Evolutionary conservation across 2,329 filamentous ascomycete genomes (phyloP).

Genomic region (Colletotrichum sublineola): DNA sequence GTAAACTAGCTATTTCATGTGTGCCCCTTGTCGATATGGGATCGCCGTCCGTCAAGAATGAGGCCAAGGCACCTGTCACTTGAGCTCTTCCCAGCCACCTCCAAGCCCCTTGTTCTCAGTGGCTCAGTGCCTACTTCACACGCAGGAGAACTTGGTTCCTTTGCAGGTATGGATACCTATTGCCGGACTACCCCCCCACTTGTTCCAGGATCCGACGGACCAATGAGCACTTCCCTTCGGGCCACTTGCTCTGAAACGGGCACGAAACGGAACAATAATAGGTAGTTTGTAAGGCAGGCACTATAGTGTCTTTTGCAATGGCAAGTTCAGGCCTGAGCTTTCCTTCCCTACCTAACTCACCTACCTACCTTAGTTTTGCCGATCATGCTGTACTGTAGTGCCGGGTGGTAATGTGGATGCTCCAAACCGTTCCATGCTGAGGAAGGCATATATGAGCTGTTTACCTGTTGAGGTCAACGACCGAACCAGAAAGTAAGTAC

Average conservation of each 20-base stretch:
- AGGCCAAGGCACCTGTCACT: not conserved
- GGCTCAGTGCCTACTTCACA: not conserved
- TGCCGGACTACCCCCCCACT: constrained; percentile 1
- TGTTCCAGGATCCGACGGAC: constrained; percentile 35
- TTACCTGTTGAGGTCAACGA: not conserved
- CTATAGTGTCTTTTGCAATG: too few relatives aligned
- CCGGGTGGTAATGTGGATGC: too few relatives aligned
- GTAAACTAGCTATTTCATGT: not conserved
- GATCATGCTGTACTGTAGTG: too few relatives aligned
- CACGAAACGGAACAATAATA: constrained; percentile 33
- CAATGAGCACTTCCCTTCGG: constrained; percentile 22
- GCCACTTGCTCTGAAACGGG: constrained; percentile 39
- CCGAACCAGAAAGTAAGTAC: too few relatives aligned
- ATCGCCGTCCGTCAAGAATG: not conserved
- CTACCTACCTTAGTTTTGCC: too few relatives aligned
- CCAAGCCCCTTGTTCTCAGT: not conserved
- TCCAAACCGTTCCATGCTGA: not conserved
- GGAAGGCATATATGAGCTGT: not conserved
- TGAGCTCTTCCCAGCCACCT: constrained; percentile 27
- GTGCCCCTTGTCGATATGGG: not conserved
- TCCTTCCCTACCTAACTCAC: too few relatives aligned
- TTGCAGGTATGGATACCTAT: not conserved
- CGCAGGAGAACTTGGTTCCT: not conserved
- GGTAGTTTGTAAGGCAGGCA: not conserved
- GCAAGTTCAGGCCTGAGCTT: too few relatives aligned